Conservation (phyloP, 805 yeast species). For the Barnettozyma vustinii region DNA sequence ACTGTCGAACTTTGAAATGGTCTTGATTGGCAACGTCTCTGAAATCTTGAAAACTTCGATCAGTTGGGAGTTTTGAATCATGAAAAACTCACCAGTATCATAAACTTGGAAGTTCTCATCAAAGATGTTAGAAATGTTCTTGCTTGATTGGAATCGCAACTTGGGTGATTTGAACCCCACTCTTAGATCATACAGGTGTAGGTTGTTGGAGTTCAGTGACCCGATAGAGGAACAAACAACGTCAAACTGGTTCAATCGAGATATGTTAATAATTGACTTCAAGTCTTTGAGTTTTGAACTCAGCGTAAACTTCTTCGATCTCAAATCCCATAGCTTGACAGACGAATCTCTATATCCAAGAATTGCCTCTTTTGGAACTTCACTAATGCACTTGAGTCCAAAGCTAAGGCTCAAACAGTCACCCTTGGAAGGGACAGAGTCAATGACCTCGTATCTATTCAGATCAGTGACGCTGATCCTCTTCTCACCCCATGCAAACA, state of each 20-base stretch:
- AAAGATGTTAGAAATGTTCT: conserved; percentile 6
- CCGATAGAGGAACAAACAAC: conserved; percentile 9
- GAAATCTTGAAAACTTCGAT: conserved; percentile 10
- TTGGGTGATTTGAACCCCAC: conserved; percentile 7
- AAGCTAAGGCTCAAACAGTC: conserved; percentile 17
- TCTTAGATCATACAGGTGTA: conserved; percentile 11
- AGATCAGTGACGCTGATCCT: background rate
- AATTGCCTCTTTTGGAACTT: background rate
- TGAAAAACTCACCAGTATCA: conserved; percentile 3
- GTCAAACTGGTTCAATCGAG: conserved; percentile 3
- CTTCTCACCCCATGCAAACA: conserved; percentile 2
- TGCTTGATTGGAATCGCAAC: conserved; percentile 1
- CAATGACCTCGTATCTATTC: background rate
- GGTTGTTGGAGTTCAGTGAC: conserved; percentile 1
- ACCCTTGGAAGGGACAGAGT: conserved; percentile 4
- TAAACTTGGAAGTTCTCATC: conserved; percentile 8
- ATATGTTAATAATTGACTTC: conserved; percentile 10
- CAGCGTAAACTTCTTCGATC: conserved; percentile 6
- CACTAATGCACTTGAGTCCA: background rate
- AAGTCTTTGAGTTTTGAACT: background rate
- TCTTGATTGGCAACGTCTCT: conserved; percentile 7
- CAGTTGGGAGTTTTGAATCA: conserved; percentile 6
- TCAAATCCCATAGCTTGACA: conserved; percentile 15
- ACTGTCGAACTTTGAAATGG: conserved; percentile 4
- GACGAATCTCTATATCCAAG: conserved; percentile 19